These are phyloP conservation scores for Mrakiaceae sp. DNA, from an alignment of 1,284 basidiomycete species.

Conservation along the genomic window DNA sequence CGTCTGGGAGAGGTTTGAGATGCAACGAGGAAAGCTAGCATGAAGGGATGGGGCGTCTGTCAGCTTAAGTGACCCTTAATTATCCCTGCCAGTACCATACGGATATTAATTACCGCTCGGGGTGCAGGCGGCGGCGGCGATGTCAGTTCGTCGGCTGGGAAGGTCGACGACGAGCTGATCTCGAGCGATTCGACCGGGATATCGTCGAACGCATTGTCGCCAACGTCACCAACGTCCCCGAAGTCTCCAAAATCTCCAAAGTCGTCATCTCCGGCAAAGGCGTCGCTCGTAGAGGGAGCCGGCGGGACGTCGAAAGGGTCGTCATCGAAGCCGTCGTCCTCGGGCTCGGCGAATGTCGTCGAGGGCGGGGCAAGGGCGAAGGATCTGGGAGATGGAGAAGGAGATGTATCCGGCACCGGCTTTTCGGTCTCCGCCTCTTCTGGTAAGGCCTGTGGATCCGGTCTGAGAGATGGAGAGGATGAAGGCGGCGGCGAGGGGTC, in stretches of 20 bases:
- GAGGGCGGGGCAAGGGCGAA: neutral
- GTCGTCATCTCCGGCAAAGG: conserved; percentile 28
- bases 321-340: conserved; percentile 41
- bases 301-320: conserved; percentile 52
- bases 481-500: too few relatives aligned
- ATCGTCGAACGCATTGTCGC: conserved; percentile 28
- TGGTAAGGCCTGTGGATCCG: too few relatives aligned
- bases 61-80: neutral
- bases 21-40: neutral
- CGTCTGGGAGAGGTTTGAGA: conserved; percentile 8
- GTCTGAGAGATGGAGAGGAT: too few relatives aligned
- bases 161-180: conserved; percentile 21
- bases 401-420: too few relatives aligned
- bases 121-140: conserved; percentile 15
- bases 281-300: conserved; percentile 27
- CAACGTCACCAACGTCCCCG: conserved; percentile 48
- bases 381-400: too few relatives aligned
- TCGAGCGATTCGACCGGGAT: conserved; percentile 35
- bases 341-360: neutral
- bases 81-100: neutral
- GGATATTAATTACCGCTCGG: neutral
- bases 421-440: too few relatives aligned
- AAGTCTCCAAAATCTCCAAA: conserved; percentile 67
- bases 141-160: conserved; percentile 27
- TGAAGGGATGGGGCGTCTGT: neutral